These are phyloP conservation scores for Sequoiadendron giganteum DNA, from an alignment of 75 land plant species.

Conservation along the genomic window DNA sequence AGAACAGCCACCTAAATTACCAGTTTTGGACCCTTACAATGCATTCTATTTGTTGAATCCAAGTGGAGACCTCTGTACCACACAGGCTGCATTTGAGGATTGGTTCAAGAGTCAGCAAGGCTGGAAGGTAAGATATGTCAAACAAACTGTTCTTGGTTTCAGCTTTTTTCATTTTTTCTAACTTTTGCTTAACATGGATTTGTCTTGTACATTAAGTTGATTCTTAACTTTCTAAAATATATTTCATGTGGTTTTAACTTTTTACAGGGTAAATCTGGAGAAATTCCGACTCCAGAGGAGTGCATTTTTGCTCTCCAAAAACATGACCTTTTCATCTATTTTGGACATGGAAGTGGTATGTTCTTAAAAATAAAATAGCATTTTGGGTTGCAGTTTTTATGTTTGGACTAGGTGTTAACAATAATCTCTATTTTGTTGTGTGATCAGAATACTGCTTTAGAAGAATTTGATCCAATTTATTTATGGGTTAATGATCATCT, in stretches of 20 bases:
- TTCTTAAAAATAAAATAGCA: neutral
- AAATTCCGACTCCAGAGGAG: constrained; percentile 73
- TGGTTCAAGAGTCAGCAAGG: constrained; percentile 74
- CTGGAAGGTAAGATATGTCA: constrained; percentile 54
- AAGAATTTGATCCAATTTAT: too few species aligned
- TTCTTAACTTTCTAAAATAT: neutral
- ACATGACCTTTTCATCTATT: constrained; percentile 82
- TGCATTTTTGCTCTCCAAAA: constrained; percentile 57
- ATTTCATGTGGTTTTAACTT: neutral
- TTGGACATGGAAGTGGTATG: constrained; percentile 98
- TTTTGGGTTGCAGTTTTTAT: too few species aligned
- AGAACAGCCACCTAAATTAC: constrained; percentile 27
- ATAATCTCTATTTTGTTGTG: too few species aligned
- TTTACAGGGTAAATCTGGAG: constrained; percentile 74
- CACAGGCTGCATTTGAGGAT: constrained; percentile 88
- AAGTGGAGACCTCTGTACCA: constrained; percentile 72
- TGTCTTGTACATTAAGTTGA: neutral
- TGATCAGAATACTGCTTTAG: too few species aligned
- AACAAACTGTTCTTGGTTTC: neutral
- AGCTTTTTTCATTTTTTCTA: too few species aligned
- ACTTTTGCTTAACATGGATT: too few species aligned
- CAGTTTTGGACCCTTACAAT: constrained; percentile 65
- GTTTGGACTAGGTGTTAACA: too few species aligned
- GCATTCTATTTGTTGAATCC: constrained; percentile 89
- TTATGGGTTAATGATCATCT: too few species aligned